Percentiles rank a stretch among this genome's conserved stretches.
Conservation (phyloP, 192 early-diverging fungal genomes). For the Coemansia guatemalensis region DNA sequence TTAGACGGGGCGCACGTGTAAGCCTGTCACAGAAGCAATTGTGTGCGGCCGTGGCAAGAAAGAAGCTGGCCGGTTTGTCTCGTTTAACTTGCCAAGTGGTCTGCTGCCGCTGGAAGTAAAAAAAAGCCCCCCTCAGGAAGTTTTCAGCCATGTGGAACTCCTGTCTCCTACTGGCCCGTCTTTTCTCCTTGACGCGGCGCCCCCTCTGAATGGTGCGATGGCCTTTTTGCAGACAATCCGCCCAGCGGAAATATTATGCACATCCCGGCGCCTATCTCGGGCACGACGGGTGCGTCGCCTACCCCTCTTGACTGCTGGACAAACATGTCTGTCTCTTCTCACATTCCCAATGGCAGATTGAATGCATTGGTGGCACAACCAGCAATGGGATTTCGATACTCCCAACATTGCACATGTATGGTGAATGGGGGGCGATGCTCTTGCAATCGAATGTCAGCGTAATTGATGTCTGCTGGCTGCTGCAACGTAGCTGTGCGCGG, state of each 20-base stretch:
- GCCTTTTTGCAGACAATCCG: conserved; percentile 1
- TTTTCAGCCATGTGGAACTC: neutral
- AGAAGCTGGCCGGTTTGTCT: no score
- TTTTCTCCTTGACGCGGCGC: neutral
- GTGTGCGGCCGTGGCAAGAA: no score
- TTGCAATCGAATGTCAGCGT: conserved; percentile 5
- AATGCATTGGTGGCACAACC: neutral
- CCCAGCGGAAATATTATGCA: conserved; percentile 1
- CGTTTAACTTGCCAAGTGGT: neutral
- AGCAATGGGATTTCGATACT: neutral
- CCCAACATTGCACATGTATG: neutral
- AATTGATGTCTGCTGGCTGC: neutral
- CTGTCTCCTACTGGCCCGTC: neutral
- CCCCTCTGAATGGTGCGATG: neutral
- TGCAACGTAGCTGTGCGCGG: conserved; percentile 7
- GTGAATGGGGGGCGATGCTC: neutral
- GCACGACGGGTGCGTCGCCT: neutral
- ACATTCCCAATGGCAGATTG: neutral
- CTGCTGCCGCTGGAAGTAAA: neutral
- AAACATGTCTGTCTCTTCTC: neutral
- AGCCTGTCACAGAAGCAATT: no score
- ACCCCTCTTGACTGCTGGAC: neutral
- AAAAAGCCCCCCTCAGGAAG: neutral
- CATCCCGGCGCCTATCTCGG: neutral
- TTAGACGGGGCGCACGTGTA: neutral